A percentile compares a stretch with the other conserved stretches of the same genome.
Evolutionary conservation across 2,329 filamentous ascomycete species (phyloP).

Genomic region (Pezicula rhizophila): DNA sequence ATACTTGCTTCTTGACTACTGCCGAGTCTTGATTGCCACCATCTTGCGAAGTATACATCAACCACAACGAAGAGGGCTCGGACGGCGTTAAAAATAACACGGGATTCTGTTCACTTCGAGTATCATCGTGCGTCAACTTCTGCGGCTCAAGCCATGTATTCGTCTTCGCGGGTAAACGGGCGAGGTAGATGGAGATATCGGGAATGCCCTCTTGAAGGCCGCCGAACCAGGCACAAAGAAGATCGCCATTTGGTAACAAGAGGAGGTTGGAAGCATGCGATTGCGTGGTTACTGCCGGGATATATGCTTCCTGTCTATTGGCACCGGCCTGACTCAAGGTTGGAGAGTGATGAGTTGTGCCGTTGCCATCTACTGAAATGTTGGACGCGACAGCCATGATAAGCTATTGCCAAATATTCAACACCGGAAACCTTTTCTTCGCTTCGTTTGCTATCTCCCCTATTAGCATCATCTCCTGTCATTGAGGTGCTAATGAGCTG

Average conservation of each 20-base stretch:
- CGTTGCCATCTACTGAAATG: background rate
- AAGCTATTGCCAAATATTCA: background rate
- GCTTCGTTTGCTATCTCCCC: too few species aligned
- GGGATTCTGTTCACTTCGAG: slow-evolving; percentile 39
- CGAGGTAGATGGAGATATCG: slow-evolving; percentile 38
- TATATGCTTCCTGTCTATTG: slow-evolving; percentile 1
- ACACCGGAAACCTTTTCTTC: background rate
- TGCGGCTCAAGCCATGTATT: slow-evolving; percentile 27
- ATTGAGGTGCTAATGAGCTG: too few species aligned
- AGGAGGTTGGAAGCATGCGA: slow-evolving; percentile 40
- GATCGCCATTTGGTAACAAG: slow-evolving; percentile 32
- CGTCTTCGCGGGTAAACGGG: slow-evolving; percentile 28
- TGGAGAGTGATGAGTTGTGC: background rate
- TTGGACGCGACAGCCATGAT: background rate
- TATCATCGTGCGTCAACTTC: slow-evolving; percentile 32
- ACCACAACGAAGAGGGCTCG: slow-evolving; percentile 28
- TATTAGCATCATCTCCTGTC: too few species aligned
- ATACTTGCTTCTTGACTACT: slow-evolving; percentile 31
- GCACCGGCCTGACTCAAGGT: background rate
- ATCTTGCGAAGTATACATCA: slow-evolving; percentile 39
- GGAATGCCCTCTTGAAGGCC: slow-evolving; percentile 38
- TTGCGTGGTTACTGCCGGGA: slow-evolving; percentile 36
- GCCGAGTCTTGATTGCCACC: slow-evolving; percentile 38
- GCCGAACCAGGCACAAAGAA: slow-evolving; percentile 40
- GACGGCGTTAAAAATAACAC: slow-evolving; percentile 34